Evolutionary conservation across 108 stramenopile species (phyloP).

Genomic region (Asterionellopsis glacialis): DNA sequence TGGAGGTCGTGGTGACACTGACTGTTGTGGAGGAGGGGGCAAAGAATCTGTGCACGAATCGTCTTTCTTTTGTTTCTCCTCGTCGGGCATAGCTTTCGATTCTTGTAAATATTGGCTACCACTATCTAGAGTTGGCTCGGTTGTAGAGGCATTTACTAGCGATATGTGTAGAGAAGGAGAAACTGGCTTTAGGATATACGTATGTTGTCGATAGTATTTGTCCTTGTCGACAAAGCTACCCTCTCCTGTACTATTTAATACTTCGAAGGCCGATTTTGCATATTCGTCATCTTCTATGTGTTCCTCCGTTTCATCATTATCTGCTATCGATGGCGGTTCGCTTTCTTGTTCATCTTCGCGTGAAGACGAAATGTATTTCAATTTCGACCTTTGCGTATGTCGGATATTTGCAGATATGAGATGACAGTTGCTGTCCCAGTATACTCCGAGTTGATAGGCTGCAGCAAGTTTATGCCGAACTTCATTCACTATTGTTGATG

Average conservation of each 20-base stretch:
- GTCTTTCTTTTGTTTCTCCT: neutral
- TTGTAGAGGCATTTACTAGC: too few relatives aligned
- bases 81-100: too few relatives aligned
- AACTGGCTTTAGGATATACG: conserved; percentile 55
- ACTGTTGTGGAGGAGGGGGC: conserved; percentile 12
- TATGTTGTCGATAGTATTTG: conserved; percentile 16
- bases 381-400: neutral
- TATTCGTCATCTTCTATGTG: neutral
- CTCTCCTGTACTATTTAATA: conserved; percentile 1
- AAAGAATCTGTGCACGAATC: conserved; percentile 1
- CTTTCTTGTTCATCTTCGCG: neutral
- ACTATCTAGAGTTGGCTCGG: too few relatives aligned
- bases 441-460: conserved; percentile 48
- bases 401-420: conserved; percentile 12
- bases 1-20: conserved; percentile 17
- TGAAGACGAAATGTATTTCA: neutral
- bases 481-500: conserved; percentile 1
- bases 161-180: conserved; percentile 58
- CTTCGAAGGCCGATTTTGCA: conserved; percentile 6
- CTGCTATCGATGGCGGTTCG: too few relatives aligned
- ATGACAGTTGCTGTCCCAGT: conserved; percentile 50
- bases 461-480: conserved; percentile 38
- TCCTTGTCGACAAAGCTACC: neutral
- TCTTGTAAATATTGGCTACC: too few relatives aligned
- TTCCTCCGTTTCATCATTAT: conserved; percentile 1